Evolutionary conservation across 2,329 filamentous ascomycete species (phyloP).

Genomic region (Penicillium sp.): DNA sequence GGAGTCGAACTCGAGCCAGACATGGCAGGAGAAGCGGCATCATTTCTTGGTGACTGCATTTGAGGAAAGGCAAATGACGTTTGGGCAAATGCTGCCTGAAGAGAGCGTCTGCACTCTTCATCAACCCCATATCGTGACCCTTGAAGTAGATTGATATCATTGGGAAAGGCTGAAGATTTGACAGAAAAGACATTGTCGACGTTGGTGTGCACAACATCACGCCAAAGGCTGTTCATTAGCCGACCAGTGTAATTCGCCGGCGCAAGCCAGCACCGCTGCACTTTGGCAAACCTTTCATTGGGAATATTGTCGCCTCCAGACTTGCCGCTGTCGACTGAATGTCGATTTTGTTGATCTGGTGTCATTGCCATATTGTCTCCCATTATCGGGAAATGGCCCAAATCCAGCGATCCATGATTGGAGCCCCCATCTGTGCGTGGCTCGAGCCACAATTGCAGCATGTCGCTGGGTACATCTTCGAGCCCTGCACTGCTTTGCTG

Average conservation of each 20-base stretch:
- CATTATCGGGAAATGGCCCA: constrained; percentile 25
- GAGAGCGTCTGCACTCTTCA: constrained; percentile 42
- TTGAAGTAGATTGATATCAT: constrained; percentile 24
- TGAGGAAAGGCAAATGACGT: constrained; percentile 16
- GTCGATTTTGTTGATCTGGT: constrained; percentile 25
- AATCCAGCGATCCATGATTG: constrained; percentile 31
- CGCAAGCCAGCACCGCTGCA: constrained; percentile 45
- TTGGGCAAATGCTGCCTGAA: constrained; percentile 39
- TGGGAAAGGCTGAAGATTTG: constrained; percentile 19
- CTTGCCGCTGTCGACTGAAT: constrained; percentile 24
- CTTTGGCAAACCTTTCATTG: constrained; percentile 43
- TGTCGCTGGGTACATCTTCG: constrained; percentile 31
- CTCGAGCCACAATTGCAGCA: constrained; percentile 39
- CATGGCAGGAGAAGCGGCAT: constrained; percentile 17
- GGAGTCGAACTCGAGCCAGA: constrained; percentile 24
- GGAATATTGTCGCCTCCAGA: constrained; percentile 32
- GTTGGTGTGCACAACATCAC: constrained; percentile 36
- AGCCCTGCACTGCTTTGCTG: constrained; percentile 24
- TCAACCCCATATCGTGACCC: constrained; percentile 41
- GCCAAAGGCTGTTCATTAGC: constrained; percentile 45
- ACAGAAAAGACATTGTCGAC: constrained; percentile 44
- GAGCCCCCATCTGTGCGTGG: constrained; percentile 32
- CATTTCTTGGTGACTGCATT: constrained; percentile 18
- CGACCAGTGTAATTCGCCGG: constrained; percentile 39
- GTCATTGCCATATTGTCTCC: constrained; percentile 22